Conservation (phyloP, 176 grass and related monocot species). For the Triticum timopheevii region DNA sequence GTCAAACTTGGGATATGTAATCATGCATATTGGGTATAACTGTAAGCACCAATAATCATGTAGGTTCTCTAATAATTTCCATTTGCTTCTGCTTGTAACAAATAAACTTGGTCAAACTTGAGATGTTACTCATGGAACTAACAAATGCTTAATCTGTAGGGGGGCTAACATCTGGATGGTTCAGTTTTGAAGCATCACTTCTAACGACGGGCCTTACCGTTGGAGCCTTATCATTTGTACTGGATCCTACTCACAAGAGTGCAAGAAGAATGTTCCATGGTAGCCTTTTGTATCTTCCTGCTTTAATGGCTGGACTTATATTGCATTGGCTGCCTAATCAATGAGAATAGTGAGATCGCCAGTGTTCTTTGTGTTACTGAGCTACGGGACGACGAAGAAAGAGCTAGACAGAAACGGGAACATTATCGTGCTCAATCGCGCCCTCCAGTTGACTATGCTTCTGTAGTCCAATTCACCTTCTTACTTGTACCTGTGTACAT, state of each 20-base stretch:
- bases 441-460: too few species aligned
- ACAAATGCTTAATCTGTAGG: slow-evolving; percentile 38
- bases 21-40: too few species aligned
- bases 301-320: slow-evolving; percentile 90
- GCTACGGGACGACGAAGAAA: slow-evolving; percentile 38
- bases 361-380: slow-evolving; percentile 32
- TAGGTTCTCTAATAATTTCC: too few species aligned
- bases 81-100: too few species aligned
- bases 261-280: slow-evolving; percentile 91
- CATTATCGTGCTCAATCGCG: slow-evolving; percentile 18
- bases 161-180: slow-evolving; percentile 85
- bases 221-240: slow-evolving; percentile 60
- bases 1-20: too few species aligned
- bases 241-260: slow-evolving; percentile 61
- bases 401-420: slow-evolving; percentile 17
- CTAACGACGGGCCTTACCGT: slow-evolving; percentile 66
- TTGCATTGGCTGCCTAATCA: slow-evolving; percentile 62
- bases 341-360: slow-evolving; percentile 21
- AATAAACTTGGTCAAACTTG: too few species aligned
- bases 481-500: slow-evolving; percentile 65
- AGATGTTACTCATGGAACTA: not conserved
- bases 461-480: slow-evolving; percentile 10
- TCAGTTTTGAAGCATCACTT: slow-evolving; percentile 79
- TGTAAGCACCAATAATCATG: too few species aligned
- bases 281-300: slow-evolving; percentile 92